Base-by-base conservation (phyloP, 768 basidiomycete genomes). In the Astraeus odoratus region DNA sequence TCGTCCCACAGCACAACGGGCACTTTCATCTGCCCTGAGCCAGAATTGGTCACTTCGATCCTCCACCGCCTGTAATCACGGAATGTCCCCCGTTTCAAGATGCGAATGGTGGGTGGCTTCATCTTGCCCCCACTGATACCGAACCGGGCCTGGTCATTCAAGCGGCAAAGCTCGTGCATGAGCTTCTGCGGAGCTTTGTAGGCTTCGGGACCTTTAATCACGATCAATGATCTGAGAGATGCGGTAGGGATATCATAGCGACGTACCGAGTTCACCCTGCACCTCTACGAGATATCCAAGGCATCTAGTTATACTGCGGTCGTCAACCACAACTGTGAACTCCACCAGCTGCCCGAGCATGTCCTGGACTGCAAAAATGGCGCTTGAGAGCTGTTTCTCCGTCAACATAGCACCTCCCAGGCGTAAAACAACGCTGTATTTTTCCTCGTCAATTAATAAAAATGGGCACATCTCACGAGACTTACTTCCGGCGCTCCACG, bases 401-500 rank as follows among this genome's bases (percentile, higher is more conserved):
- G 43, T 44, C 31, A 44, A 33, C 34, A 37, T 22, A 6, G 26
- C 44, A 4, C 39, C 19, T n/a, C 29, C 45, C 20, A 48, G 18
- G 3, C 38, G 37, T 19, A 53, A 3, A 26, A 27, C 47, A 15
- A 42, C 34, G n/a, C 57, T 56, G 8, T 26, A 10, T 41, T 38
- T 6, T 22, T 10, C 13, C 41, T 15, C 42, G 18, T 35, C 4
- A 38, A 15, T 7, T 2, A 8, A n/a, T 19, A 8, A 4, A 5
- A 10, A 12, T 15, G 20, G 18, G 30, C 8, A 15, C 15, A 7
- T 4, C 10, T 8, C 6, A 15, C 18, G n/a, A 38, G n/a, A 22
- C 48, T 22, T 40, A 58, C 57, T 50, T 46, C 7, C 51, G 46
- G 2, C 54, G 57, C 20, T 58, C 54, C 5, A 58, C 43, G 33